These are phyloP conservation scores for Diplodia sapinea DNA, from an alignment of 2,329 filamentous ascomycete species.

Conservation along the genomic window DNA sequence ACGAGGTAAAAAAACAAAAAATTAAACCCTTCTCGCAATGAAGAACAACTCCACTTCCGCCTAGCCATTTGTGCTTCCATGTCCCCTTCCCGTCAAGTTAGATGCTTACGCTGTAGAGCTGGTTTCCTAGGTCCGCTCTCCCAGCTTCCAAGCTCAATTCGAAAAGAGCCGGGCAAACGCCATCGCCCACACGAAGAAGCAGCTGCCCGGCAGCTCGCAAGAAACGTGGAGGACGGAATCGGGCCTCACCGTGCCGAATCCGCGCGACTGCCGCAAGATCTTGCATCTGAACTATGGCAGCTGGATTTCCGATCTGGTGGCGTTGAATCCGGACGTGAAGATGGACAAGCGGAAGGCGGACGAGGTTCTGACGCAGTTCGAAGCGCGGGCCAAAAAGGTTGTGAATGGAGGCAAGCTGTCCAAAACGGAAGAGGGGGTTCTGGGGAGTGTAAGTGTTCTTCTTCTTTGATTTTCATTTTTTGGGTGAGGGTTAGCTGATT, in stretches of 20 bases:
- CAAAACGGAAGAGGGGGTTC: neutral
- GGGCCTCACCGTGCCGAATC: neutral
- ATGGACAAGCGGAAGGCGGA: neutral
- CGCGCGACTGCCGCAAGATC: neutral
- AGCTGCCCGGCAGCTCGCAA: neutral
- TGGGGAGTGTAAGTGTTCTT: neutral
- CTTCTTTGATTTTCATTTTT: neutral
- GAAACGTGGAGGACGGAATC: neutral
- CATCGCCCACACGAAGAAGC: neutral
- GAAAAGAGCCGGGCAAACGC: neutral
- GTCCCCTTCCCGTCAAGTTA: too few species aligned
- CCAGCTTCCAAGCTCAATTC: neutral
- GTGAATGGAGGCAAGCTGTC: neutral
- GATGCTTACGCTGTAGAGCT: neutral
- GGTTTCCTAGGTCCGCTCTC: neutral
- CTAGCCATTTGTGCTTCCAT: too few species aligned
- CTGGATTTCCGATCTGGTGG: neutral
- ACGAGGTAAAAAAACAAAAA: neutral
- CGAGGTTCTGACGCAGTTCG: neutral
- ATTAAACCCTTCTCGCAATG: too few species aligned
- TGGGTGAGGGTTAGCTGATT: neutral
- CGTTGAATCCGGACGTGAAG: neutral
- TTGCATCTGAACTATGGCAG: neutral
- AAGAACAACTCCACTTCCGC: too few species aligned
- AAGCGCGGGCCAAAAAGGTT: neutral